Percentiles rank a stretch among this genome's conserved stretches.
Conservation (phyloP, 345 rosid species). For the Arabis alpina region DNA sequence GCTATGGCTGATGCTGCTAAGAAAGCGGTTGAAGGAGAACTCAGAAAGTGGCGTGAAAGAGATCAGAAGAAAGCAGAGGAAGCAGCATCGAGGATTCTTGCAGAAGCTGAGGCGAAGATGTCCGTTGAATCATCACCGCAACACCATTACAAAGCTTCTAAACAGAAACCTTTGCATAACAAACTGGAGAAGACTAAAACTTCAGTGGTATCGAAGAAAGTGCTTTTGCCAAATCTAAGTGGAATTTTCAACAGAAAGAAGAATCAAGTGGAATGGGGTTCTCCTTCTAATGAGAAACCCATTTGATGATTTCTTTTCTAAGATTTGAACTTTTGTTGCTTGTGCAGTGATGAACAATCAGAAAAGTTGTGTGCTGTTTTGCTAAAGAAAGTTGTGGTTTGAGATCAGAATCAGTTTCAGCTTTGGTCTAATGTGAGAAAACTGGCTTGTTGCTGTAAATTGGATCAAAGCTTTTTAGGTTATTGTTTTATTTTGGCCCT, state of each 20-base stretch:
- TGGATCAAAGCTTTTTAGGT: constrained; percentile 39
- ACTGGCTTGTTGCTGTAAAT: constrained; percentile 41
- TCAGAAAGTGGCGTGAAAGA: constrained; percentile 82
- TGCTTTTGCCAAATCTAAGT: constrained; percentile 61
- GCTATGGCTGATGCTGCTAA: constrained; percentile 97
- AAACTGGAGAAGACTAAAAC: constrained; percentile 69
- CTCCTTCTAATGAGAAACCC: constrained; percentile 77
- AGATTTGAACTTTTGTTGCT: constrained; percentile 28
- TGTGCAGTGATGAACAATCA: not conserved
- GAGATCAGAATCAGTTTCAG: constrained; percentile 25
- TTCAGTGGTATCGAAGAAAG: constrained; percentile 63
- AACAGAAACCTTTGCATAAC: constrained; percentile 49
- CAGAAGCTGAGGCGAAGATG: constrained; percentile 60
- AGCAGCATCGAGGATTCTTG: constrained; percentile 73
- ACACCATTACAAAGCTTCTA: constrained; percentile 54
- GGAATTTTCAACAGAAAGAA: constrained; percentile 76
- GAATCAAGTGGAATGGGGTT: constrained; percentile 84
- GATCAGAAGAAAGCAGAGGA: constrained; percentile 91
- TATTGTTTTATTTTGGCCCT: constrained; percentile 16
- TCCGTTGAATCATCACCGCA: constrained; percentile 71
- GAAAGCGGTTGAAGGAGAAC: constrained; percentile 94
- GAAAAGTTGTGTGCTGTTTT: constrained; percentile 25
- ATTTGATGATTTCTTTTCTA: constrained; percentile 48
- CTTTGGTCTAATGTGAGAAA: constrained; percentile 31
- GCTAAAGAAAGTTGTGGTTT: constrained; percentile 29